Base-by-base conservation (phyloP, 164 flowering plant species). In the grape (Vitis vinifera) region DNA sequence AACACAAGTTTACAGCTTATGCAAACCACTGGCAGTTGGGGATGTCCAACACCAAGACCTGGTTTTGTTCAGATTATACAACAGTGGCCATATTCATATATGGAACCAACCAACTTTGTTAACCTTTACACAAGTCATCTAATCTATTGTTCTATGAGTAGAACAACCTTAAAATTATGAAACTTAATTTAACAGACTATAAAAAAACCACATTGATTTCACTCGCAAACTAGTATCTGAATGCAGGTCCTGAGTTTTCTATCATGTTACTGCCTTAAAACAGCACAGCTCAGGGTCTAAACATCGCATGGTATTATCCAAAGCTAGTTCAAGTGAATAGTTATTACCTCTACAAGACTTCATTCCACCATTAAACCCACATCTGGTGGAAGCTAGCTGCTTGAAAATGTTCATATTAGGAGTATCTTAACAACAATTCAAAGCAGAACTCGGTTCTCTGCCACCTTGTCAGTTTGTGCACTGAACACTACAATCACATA, bases 401-500 rank as follows among this genome's bases (percentile, higher is more conserved):
- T 72, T 83, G 75, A 79, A 81, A 50, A 77, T 68, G 56, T 72
- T 79, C 84, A 81, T 83, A 55, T 55, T 63, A 59, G 53, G 30
- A 59, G 62, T 27, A 31, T 9, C 15, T 11, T 6, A 37, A 37
- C 44, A 6, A 37, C 50, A 8, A 16, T 2, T 3, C 69, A 15
- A 56, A 56, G 11, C 9, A n/a, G 27, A 66, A 66, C 13, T 10
- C n/a, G 47, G n/a, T 61, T 31, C 16, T 37, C 15, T 37, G 50
- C 51, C 3, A n/a, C 50, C 12, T 37, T n/a, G 8, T 37, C 17
- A 61, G 51, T 29, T 61, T 31, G 16, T 61, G 50, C 49, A 44
- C 44, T 37, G 44, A 37, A 37, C 44, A 37, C 44, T 23, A 1
- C 27, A 23, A 1, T 23, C 27, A 23, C 44, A 3, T 37, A 37